Percentiles rank a stretch among this genome's conserved stretches.
Conservation (phyloP, 1,139 yeast genomes). For the Magnusiomyces ingens region DNA sequence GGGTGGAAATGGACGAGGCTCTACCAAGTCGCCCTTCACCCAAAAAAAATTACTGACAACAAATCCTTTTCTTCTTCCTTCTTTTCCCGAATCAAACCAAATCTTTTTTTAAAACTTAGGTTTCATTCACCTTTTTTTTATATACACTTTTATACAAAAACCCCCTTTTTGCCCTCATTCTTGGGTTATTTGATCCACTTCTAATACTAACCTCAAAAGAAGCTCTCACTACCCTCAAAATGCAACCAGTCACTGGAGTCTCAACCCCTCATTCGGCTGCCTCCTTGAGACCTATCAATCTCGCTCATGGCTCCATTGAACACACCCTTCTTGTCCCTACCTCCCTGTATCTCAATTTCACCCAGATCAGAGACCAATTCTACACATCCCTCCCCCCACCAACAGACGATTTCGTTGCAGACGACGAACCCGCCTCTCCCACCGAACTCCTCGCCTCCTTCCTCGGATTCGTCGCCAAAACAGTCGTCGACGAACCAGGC, state of each 20-base stretch:
- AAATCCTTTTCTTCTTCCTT: not conserved
- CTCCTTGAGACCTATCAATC: slow-evolving; percentile 67
- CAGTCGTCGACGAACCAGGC: slow-evolving; percentile 46
- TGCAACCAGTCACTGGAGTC: slow-evolving; percentile 34
- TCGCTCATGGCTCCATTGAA: slow-evolving; percentile 81
- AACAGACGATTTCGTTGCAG: slow-evolving; percentile 80
- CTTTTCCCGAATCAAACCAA: not conserved
- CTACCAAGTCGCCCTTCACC: not conserved
- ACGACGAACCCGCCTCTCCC: slow-evolving; percentile 82
- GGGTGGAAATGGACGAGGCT: too few relatives aligned
- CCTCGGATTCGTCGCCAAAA: slow-evolving; percentile 67
- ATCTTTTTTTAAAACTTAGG: not conserved
- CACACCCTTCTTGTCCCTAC: slow-evolving; percentile 85
- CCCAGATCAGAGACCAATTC: slow-evolving; percentile 85
- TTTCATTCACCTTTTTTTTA: too few relatives aligned
- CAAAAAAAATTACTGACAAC: not conserved
- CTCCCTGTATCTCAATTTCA: slow-evolving; percentile 66
- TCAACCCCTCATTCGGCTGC: slow-evolving; percentile 41
- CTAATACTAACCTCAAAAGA: not conserved
- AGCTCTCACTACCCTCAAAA: not conserved
- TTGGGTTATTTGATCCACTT: not conserved
- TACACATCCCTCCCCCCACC: slow-evolving; percentile 63
- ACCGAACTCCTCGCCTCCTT: slow-evolving; percentile 82
- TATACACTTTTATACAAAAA: too few relatives aligned
- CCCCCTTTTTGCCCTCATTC: too few relatives aligned